phyloP scores from a whole-genome alignment of 768 basidiomycete species.

The Crepidotus variabilis region DNA sequence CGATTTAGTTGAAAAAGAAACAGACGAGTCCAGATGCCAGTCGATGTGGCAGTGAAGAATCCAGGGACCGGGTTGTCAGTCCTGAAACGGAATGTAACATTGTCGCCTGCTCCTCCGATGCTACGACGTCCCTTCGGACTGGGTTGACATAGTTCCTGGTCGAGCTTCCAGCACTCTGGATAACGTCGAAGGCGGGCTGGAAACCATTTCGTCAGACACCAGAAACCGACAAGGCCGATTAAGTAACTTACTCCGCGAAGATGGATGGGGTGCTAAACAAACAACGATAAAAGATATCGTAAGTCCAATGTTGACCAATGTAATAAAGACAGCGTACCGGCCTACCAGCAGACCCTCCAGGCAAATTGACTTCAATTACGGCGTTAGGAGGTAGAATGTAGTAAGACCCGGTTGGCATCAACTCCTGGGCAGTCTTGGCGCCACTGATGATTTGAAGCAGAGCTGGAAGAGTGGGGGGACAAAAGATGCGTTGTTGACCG shows the following conservation, averaged over 20 bases:
- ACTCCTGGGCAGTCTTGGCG: conserved; percentile 30
- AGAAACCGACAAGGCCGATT: background rate
- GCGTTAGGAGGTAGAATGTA: conserved; percentile 41
- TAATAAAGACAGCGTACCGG: conserved; percentile 24
- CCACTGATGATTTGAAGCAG: conserved; percentile 51
- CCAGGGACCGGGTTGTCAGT: conserved; percentile 70
- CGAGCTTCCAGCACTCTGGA: conserved; percentile 30
- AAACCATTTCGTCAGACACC: conserved; percentile 21
- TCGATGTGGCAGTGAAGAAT: conserved; percentile 31
- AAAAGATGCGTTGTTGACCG: conserved; percentile 28
- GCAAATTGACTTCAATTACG: conserved; percentile 36
- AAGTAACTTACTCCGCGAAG: conserved; percentile 32
- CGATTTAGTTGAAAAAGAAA: too few species aligned
- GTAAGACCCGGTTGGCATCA: conserved; percentile 37
- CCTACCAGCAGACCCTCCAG: conserved; percentile 29
- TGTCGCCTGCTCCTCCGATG: conserved; percentile 33
- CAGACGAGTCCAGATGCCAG: too few species aligned
- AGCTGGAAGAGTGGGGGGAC: conserved; percentile 38
- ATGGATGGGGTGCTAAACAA: conserved; percentile 38
- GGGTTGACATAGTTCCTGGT: conserved; percentile 45
- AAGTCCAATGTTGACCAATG: too few species aligned
- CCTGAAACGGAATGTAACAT: conserved; percentile 53
- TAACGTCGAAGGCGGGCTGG: conserved; percentile 34
- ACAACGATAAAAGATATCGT: too few species aligned
- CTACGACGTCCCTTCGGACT: conserved; percentile 49